Evolutionary conservation across 768 basidiomycete genomes (phyloP), one percentile per base, ranked within the genome.

Genomic region (Pholiota conissans): DNA sequence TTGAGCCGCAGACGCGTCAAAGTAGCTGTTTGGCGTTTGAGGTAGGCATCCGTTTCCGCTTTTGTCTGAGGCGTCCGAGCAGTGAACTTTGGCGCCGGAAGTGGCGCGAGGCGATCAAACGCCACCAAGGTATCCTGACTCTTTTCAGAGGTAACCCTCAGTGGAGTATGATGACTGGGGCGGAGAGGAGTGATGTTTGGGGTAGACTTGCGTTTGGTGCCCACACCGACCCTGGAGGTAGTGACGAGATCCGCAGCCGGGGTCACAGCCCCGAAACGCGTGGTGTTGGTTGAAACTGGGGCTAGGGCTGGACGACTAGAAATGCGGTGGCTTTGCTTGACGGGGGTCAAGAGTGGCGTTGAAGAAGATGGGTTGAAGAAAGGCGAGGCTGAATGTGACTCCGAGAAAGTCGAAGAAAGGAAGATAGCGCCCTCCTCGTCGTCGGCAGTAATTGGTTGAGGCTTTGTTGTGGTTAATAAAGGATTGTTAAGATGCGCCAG

Each of bases 121-220:
- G 78, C 77, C 3, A 79, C 76, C 13, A 75, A 66, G 56, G 71
- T 59, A 45, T 74, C 70, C 45, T 71, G 39, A 35, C 62, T 63
- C 29, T 67, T 59, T 58, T 76, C 57, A 60, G 77, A 56, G 67
- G 79, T 50, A 10, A 87, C 62, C 71, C 82, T 67, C 57, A 83
- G 73, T 60, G 84, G 74, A 29, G 78, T 76, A 49, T 81, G 74
- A 34, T 73, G 75, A 32, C 80, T 78, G 13, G 75, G 76, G 18
- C 80, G 80, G 9, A 84, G 76, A 3, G 87, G 87, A 9, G 87
- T 89, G 40, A 75, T 74, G 61, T 70, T 78, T 50, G 72, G 73
- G 45, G 74, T 76, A 5, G 85, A 84, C 68, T 89, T 90, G 65
- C 88, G 84, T 69, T 90, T 90, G 1, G 81, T 84, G 37, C 86